Evolutionary conservation across 805 yeast species (phyloP).

Genomic region (Ogataea allantospora): DNA sequence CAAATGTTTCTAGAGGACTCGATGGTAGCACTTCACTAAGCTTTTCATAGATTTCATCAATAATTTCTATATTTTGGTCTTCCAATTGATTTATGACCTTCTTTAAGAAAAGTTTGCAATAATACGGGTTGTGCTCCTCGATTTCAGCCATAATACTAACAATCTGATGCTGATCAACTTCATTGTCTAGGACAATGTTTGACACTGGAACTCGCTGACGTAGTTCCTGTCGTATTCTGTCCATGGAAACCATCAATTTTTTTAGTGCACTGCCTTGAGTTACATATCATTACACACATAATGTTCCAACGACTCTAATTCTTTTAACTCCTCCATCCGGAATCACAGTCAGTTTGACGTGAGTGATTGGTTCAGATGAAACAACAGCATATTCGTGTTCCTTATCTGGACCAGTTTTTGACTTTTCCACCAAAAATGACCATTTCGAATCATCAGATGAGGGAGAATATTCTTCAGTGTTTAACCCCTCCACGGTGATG

Average conservation of each 20-base stretch:
- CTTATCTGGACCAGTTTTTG: conserved; percentile 79
- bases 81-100: conserved; percentile 39
- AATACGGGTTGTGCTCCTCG: conserved; percentile 45
- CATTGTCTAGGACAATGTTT: conserved; percentile 10
- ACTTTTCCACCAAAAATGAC: conserved; percentile 60
- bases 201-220: conserved; percentile 33
- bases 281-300: conserved; percentile 12
- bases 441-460: conserved; percentile 48
- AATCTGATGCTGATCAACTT: conserved; percentile 22
- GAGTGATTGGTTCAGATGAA: conserved; percentile 46
- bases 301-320: conserved; percentile 72
- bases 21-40: conserved; percentile 38
- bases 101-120: conserved; percentile 47
- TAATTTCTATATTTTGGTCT: conserved; percentile 26
- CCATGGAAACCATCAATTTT: conserved; percentile 1
- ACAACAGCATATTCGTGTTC: conserved; percentile 60
- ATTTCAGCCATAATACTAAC: conserved; percentile 24
- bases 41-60: conserved; percentile 44
- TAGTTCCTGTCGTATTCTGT: conserved; percentile 16
- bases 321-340: conserved; percentile 98
- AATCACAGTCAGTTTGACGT: conserved; percentile 75
- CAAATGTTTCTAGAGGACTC: conserved; percentile 36
- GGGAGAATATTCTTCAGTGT: conserved; percentile 35
- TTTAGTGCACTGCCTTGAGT: too few species aligned
- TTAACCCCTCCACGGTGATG: conserved; percentile 64